Evolutionary conservation across 768 basidiomycete genomes (phyloP), one percentile per base, ranked within the genome.

Genomic region (Aureoboletus auriporus): DNA sequence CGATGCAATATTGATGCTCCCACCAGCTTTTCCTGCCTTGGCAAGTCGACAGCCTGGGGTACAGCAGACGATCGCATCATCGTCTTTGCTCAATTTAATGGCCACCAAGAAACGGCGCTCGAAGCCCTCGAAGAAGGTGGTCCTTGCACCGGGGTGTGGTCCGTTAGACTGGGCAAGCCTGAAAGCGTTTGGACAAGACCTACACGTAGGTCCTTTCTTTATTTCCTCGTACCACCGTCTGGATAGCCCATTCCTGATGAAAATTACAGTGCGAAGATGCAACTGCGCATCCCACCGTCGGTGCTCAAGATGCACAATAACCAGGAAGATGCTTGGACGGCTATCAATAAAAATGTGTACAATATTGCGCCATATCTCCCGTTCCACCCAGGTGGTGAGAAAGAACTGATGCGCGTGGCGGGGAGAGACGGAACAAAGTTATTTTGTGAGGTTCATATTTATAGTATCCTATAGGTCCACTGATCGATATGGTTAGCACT

Each of bases 331-430:
- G 93, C 92, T 1, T 99, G 96, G 96, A 79, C 92, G 12, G 84
- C 83, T 0, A 83, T 96, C 71, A 81, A 85, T 57, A 93, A 92
- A 46, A 93, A 89, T 63, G 93, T 99, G 13, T 99, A 99, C 71
- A 97, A 97, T 62, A 89, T 99, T 42, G 93, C 93, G 3, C 80
- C 89, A 0, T 99, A 96, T 68, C 69, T 96, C 7, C 71, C 84
- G 3, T 99, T 84, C 59, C 95, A 98, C 67, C 95, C 95, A 1
- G 95, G 95, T 7, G 95, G 95, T 12, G 93, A 87, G 71, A 85
- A 83, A 55, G 92, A 98, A 64, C 73, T 99, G 38, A 88, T 99
- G 91, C 80, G 95, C 16, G 88, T 88, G 17, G 96, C 94, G 8
- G 96, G 96, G 1, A 75, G 93, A 47, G 96, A 99, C 61, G 96